Conservation (phyloP, 805 yeast species). For the Blastobotrys chiropterorum region DNA sequence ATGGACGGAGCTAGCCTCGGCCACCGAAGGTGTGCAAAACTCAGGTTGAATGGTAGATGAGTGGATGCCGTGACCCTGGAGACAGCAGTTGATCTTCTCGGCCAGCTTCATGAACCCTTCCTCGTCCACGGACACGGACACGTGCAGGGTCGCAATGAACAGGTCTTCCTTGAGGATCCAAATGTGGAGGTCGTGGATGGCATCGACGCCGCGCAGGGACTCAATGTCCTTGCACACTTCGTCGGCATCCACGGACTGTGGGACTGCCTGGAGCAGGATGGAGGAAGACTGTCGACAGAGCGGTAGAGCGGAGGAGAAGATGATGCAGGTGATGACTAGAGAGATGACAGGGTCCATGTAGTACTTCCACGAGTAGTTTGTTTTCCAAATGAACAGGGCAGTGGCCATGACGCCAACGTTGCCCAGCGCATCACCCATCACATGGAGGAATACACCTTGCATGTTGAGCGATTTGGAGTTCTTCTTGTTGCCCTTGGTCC, state of each 20-base stretch:
- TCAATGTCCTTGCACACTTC: conserved; percentile 63
- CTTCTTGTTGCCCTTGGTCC: conserved; percentile 13
- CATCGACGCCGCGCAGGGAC: conserved; percentile 63
- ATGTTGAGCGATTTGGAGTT: conserved; percentile 66
- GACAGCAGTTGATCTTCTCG: conserved; percentile 63
- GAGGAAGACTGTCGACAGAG: conserved; percentile 80
- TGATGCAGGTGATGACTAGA: conserved; percentile 76
- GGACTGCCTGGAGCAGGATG: conserved; percentile 88
- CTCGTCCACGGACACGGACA: conserved; percentile 62
- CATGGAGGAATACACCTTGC: conserved; percentile 96
- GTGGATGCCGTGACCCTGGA: conserved; percentile 81
- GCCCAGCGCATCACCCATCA: conserved; percentile 93
- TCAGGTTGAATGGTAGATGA: conserved; percentile 97
- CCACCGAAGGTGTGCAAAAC: conserved; percentile 35
- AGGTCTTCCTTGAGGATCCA: conserved; percentile 92
- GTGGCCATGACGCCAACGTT: conserved; percentile 87
- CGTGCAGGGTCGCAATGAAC: conserved; percentile 83
- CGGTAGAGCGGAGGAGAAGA: conserved; percentile 87
- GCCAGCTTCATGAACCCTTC: conserved; percentile 66
- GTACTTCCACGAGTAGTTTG: conserved; percentile 81
- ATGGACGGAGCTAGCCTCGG: neutral
- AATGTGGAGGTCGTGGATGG: conserved; percentile 91
- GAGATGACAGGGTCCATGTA: conserved; percentile 86
- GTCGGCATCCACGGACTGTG: conserved; percentile 72
- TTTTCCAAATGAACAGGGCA: conserved; percentile 90